These are phyloP conservation scores for Dactylellina haptotyla DNA, from an alignment of 2,329 filamentous ascomycete species.

Conservation along the genomic window DNA sequence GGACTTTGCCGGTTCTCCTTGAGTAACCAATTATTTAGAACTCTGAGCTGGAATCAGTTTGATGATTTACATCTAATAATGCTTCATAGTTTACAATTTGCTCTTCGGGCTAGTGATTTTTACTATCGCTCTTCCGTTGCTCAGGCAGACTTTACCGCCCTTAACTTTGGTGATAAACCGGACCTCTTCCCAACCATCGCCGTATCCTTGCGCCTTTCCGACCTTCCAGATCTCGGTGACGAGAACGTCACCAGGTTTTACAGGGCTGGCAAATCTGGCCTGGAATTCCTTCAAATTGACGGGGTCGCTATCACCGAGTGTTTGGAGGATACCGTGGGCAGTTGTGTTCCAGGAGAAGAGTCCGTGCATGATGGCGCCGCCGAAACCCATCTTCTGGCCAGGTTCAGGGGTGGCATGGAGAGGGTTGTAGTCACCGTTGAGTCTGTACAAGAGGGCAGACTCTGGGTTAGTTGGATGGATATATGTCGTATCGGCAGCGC, in stretches of 20 bases:
- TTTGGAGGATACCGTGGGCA: slow-evolving; percentile 76
- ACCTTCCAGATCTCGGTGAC: slow-evolving; percentile 83
- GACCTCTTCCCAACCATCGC: slow-evolving; percentile 79
- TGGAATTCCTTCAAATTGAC: slow-evolving; percentile 87
- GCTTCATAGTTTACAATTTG: slow-evolving; percentile 63
- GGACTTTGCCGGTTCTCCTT: too few relatives aligned
- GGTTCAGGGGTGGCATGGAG: slow-evolving; percentile 88
- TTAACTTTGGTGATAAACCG: slow-evolving; percentile 78
- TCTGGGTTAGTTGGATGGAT: slow-evolving; percentile 76
- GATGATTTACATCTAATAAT: not conserved
- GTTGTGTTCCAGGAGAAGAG: slow-evolving; percentile 87
- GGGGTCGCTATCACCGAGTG: slow-evolving; percentile 79
- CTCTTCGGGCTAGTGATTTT: slow-evolving; percentile 71
- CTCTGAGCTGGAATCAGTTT: too few relatives aligned
- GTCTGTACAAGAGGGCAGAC: slow-evolving; percentile 76
- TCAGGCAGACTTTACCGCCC: slow-evolving; percentile 83
- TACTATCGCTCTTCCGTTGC: slow-evolving; percentile 84
- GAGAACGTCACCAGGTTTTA: slow-evolving; percentile 83
- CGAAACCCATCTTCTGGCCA: slow-evolving; percentile 88
- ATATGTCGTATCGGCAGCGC: slow-evolving; percentile 75
- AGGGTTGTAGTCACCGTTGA: slow-evolving; percentile 95
- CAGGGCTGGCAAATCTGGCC: slow-evolving; percentile 85
- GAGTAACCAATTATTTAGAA: too few relatives aligned
- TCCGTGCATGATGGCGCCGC: slow-evolving; percentile 87
- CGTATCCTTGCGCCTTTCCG: slow-evolving; percentile 69